A percentile compares a stretch with the other conserved stretches of the same genome.
phyloP scores from a whole-genome alignment of 768 basidiomycete genomes.

The Sporobolomyces pararoseus region DNA sequence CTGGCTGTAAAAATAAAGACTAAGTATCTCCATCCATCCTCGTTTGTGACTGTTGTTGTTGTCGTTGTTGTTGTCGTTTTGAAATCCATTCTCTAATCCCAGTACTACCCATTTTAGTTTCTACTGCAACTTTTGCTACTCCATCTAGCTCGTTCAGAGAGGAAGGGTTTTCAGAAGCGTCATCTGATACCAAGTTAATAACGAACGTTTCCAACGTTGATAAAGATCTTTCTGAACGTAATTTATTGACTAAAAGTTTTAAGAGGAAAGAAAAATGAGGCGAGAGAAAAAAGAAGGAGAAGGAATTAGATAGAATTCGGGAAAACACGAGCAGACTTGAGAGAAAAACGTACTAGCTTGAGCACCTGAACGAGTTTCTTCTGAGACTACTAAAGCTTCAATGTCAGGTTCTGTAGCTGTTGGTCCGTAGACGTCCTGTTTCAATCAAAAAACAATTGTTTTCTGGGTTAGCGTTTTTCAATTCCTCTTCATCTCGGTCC shows the following conservation, averaged over 20 bases:
- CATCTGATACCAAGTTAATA: conserved; percentile 83
- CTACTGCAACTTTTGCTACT: conserved; percentile 61
- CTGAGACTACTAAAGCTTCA: conserved; percentile 87
- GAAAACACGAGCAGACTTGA: too few species aligned
- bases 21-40: too few species aligned
- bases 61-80: not conserved
- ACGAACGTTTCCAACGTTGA: conserved; percentile 65
- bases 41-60: too few species aligned
- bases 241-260: conserved; percentile 58
- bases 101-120: conserved; percentile 90
- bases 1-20: too few species aligned
- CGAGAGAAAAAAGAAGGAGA: not conserved
- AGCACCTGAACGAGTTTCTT: conserved; percentile 77
- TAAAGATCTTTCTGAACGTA: conserved; percentile 59
- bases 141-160: not conserved
- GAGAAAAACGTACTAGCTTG: conserved; percentile 62
- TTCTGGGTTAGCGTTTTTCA: not conserved
- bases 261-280: not conserved
- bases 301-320: too few species aligned
- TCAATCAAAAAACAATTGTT: not conserved
- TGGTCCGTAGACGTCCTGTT: conserved; percentile 78
- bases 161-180: conserved; percentile 47
- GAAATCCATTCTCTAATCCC: conserved; percentile 85
- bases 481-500: too few species aligned
- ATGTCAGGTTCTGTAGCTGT: conserved; percentile 81